A percentile compares a stretch with the other conserved stretches of the same genome.
phyloP scores from a whole-genome alignment of 495 filamentous ascomycete genomes.

The Neurospora tetraspora region DNA sequence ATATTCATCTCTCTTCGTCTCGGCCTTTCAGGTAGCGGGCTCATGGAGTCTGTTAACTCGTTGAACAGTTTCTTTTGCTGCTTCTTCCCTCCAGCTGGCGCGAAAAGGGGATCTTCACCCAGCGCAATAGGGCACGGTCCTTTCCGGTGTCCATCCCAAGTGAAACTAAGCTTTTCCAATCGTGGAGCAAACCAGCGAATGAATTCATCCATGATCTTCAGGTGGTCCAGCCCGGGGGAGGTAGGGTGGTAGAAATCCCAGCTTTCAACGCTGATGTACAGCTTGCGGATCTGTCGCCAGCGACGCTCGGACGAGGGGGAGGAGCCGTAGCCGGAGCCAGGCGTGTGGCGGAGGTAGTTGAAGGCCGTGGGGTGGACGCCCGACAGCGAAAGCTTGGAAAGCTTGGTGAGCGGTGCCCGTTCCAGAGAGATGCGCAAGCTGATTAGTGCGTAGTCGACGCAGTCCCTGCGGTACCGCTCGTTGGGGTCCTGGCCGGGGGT shows the following conservation, averaged over 20 bases:
- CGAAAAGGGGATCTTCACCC: conserved; percentile 49
- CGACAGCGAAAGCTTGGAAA: conserved; percentile 54
- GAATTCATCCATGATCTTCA: conserved; percentile 66
- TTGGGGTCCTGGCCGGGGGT: conserved; percentile 58
- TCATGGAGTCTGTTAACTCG: conserved; percentile 45
- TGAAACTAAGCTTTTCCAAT: conserved; percentile 55
- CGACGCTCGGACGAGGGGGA: conserved; percentile 50
- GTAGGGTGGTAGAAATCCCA: conserved; percentile 44
- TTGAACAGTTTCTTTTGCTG: conserved; percentile 40
- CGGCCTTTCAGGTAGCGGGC: conserved; percentile 35
- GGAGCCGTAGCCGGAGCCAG: conserved; percentile 48
- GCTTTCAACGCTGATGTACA: conserved; percentile 57
- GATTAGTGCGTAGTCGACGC: conserved; percentile 75
- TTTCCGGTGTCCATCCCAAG: conserved; percentile 53
- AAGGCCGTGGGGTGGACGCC: conserved; percentile 59
- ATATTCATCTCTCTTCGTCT: conserved; percentile 42
- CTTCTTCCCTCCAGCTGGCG: conserved; percentile 28
- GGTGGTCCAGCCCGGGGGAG: conserved; percentile 51
- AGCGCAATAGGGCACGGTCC: conserved; percentile 59
- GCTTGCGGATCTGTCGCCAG: conserved; percentile 62
- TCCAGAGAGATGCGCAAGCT: conserved; percentile 69
- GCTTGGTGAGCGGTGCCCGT: conserved; percentile 45
- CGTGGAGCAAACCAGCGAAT: conserved; percentile 51
- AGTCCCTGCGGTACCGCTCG: conserved; percentile 59
- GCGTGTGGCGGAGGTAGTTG: conserved; percentile 55